Evolutionary conservation across 306 rosid species (phyloP), one percentile per base, ranked within the genome.

Genomic region (Coriaria nepalensis): DNA sequence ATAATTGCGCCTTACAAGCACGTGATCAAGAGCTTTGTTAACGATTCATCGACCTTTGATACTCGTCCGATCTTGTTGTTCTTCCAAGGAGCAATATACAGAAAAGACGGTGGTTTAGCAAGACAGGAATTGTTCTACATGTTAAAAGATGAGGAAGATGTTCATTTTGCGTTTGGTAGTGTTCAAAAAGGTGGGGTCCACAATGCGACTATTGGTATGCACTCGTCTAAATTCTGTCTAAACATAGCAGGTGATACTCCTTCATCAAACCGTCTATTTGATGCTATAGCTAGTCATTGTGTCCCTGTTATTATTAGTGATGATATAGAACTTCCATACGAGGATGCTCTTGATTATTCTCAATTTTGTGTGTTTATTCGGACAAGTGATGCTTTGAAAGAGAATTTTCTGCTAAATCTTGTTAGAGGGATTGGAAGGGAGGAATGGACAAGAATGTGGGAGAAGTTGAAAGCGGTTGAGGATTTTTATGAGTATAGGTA

Each of bases 191-290:
- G 72, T 37, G 93, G 95, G 43, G 6, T 85, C 6, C 68, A 7
- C 49, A 73, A 67, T 47, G 68, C 87, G 0, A 67, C 80, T 0
- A 53, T 59, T 9, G 95, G 95, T 38, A 85, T 85, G 95, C 80
- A 49, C 2, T 42, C 77, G 9, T 81, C 95, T n/a, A 85, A 85
- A 50, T 85, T 85, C 68, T 85, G 93, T 49, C 95, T 85, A 37
- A 85, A 81, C 76, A 76, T 81, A 47, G 95, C 93, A 0, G 87
- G 93, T 0, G 95, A 85, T 64, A 85, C 95, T 10, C 95, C 95
- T 2, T 85, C 95, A 14, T 85, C 95, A 0, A 81, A 85, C 47
- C 93, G 95, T 34, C 68, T 85, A 33, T 85, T 85, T 0, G 95
- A 85, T 37, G 95, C 93, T 33, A 85, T 85, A 13, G 93, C 70